A percentile compares a stretch with the other conserved stretches of the same genome.
These are phyloP conservation scores for Carex arenaria DNA, from an alignment of 202 grass and related monocot species.

Conservation along the genomic window DNA sequence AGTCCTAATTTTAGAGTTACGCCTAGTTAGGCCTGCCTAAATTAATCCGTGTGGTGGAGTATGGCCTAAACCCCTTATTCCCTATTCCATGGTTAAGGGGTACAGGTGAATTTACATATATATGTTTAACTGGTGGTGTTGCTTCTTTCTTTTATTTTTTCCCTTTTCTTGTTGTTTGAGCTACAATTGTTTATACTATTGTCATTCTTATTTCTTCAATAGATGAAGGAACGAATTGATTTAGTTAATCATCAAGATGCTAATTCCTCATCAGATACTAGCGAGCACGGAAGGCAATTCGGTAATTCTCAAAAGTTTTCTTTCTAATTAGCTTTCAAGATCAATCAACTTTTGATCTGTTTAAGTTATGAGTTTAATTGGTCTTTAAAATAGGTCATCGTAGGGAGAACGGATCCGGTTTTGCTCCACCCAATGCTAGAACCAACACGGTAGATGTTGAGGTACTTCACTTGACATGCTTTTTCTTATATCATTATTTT, in stretches of 20 bases:
- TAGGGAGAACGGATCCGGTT: not conserved
- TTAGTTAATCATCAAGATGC: not conserved
- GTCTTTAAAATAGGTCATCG: constrained; percentile 5
- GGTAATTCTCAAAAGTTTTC: not conserved
- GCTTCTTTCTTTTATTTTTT: not conserved
- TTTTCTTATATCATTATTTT: constrained; percentile 1
- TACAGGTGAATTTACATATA: not conserved
- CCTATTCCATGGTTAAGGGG: no score
- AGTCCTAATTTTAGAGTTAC: no score
- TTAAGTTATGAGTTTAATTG: not conserved
- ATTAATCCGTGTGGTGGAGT: no score
- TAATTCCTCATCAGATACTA: not conserved
- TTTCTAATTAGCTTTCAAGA: not conserved
- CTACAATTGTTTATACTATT: not conserved
- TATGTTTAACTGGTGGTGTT: not conserved
- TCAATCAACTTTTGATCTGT: not conserved
- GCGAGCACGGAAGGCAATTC: not conserved
- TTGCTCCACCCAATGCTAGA: not conserved
- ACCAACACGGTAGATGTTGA: not conserved
- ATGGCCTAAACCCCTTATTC: no score
- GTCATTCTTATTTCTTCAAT: constrained; percentile 11
- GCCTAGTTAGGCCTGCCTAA: no score
- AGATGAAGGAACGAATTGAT: constrained; percentile 6
- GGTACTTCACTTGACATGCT: not conserved
- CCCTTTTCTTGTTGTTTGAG: not conserved